These are phyloP conservation scores for Cladosporium sphaerospermum DNA, from an alignment of 2,329 filamentous ascomycete species.

Conservation along the genomic window DNA sequence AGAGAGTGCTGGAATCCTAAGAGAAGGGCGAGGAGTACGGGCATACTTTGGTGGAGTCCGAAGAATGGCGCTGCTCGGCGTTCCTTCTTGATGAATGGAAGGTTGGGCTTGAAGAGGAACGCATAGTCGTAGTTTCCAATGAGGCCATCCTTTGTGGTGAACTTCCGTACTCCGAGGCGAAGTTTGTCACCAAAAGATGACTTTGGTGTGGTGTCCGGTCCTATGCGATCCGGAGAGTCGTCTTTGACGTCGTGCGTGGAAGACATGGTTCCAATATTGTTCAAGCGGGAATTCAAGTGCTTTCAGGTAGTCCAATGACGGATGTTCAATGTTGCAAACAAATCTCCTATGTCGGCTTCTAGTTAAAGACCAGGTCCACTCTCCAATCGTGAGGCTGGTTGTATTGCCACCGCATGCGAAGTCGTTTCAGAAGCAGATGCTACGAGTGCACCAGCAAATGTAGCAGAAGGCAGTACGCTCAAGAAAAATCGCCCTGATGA, in stretches of 20 bases:
- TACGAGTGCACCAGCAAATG: too few relatives aligned
- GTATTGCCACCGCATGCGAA: conserved; percentile 17
- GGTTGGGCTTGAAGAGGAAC: conserved; percentile 73
- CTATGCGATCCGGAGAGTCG: conserved; percentile 41
- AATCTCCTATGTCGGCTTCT: background rate
- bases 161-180: conserved; percentile 37
- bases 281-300: background rate
- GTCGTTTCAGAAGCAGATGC: background rate
- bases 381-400: conserved; percentile 26
- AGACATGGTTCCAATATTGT: conserved; percentile 16
- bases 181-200: conserved; percentile 37
- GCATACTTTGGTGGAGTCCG: conserved; percentile 73
- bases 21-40: conserved; percentile 64
- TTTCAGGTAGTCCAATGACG: background rate
- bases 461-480: too few relatives aligned
- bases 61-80: conserved; percentile 67
- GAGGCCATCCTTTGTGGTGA: conserved; percentile 57
- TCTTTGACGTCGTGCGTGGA: conserved; percentile 31
- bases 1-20: conserved; percentile 75
- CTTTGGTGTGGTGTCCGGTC: conserved; percentile 36
- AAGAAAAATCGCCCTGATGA: too few relatives aligned
- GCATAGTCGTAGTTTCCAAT: conserved; percentile 85
- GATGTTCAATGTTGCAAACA: background rate
- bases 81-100: conserved; percentile 70
- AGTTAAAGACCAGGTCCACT: conserved; percentile 5